Base-by-base conservation (phyloP, 176 grass and related monocot genomes). In the Ensete glaucum region DNA sequence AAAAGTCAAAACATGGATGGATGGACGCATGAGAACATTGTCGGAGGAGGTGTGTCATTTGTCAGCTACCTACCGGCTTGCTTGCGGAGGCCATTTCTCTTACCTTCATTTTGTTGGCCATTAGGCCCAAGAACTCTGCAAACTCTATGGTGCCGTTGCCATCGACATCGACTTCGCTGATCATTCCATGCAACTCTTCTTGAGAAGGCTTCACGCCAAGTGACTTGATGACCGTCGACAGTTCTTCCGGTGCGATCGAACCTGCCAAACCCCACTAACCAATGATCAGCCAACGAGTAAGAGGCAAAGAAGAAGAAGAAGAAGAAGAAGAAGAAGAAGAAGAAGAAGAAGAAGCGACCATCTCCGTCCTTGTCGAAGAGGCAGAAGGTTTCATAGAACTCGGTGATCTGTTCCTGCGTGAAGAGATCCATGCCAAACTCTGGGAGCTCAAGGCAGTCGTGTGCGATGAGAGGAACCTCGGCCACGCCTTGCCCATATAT, bases 91-190 rank as follows among this genome's bases (percentile, higher is more conserved):
- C 2, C 15, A n/a, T 17, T 82, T 19, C 10, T 50, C 26, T 5
- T 70, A 87, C 85, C 85, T 69, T 73, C 58, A 62, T 24, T 80
- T 88, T 95, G 58, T 83, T 77, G 1, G 90, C 78, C 88, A 97
- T 87, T 59, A 97, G 85, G 0, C 9, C 76, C 0, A 90, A 79
- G 77, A 97, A 97, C 79, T 97, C 93, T 24, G 68, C 49, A 74
- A 93, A 93, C 14, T 97, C 90, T 64, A 97, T 93, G 64, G 87
- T 65, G 43, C 93, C 93, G 82, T 85, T 87, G 80, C 89, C 87
- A 83, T 97, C 87, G n/a, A 72, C 77, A 81, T 97, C 93, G 11
- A 88, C 83, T 81, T 90, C 90, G 56, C 83, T 83, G 73, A 97
- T 86, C 90, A 97, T 97, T 43, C 93, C 87, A 1, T 80, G 29